Evolutionary conservation across 2,329 filamentous ascomycete genomes (phyloP).

Genomic region (Neoarthrinium moseri): DNA sequence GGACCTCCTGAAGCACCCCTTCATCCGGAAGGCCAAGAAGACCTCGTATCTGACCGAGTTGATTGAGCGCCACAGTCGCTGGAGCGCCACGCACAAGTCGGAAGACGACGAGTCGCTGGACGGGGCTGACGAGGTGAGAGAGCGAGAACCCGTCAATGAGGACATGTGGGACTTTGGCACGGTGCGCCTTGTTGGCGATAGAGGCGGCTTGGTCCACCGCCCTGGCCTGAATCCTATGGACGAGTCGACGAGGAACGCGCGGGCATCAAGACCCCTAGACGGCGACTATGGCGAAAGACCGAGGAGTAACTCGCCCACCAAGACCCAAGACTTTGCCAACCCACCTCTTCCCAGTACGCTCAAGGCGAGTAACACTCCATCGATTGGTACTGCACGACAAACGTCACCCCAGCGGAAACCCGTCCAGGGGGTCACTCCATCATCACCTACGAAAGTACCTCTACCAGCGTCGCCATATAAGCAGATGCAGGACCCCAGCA

Average conservation of each 20-base stretch:
- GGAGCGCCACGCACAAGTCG: conserved; percentile 77
- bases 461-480: conserved; percentile 60
- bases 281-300: conserved; percentile 53
- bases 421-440: conserved; percentile 33
- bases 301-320: conserved; percentile 51
- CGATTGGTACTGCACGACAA: conserved; percentile 51
- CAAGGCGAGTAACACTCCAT: conserved; percentile 43
- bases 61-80: conserved; percentile 86
- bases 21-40: conserved; percentile 88
- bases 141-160: conserved; percentile 63
- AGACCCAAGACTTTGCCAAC: conserved; percentile 44
- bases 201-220: conserved; percentile 54
- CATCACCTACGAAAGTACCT: conserved; percentile 59
- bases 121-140: conserved; percentile 51
- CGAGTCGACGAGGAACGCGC: conserved; percentile 76
- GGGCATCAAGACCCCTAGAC: conserved; percentile 55
- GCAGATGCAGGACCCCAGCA: conserved; percentile 36
- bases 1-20: conserved; percentile 85
- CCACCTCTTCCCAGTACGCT: conserved; percentile 52
- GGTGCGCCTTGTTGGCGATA: conserved; percentile 74
- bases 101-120: conserved; percentile 67
- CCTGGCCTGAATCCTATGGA: conserved; percentile 71
- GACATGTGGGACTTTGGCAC: conserved; percentile 99
- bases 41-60: conserved; percentile 95
- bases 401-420: conserved; percentile 60